Base-by-base conservation (phyloP, 495 filamentous ascomycete genomes). In the Aspergillus bridgeri region DNA sequence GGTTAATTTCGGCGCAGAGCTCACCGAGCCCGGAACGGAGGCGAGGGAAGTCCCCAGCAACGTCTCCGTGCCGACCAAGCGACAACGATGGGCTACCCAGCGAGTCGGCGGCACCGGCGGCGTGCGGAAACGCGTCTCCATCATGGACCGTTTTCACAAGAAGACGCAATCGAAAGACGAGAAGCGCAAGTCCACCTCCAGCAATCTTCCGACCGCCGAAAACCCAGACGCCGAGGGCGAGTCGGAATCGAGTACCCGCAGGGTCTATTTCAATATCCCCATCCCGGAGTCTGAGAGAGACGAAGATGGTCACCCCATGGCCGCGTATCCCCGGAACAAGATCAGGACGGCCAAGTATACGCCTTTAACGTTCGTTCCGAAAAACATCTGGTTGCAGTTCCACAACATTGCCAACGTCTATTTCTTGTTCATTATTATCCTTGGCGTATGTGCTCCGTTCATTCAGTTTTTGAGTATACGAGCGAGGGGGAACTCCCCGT, bases 321-420 rank as follows among this genome's bases (percentile, higher is more conserved):
- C 79, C 44, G 78, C 84, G 38, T 99, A 86, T 70, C 82, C 87
- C 42, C 80, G 94, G 56, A 99, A 99, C 79, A 99, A 99, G 77
- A 96, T 99, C 67, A 83, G 95, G 42, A 99, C 95, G 3, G 89
- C 95, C 51, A 98, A 97, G 70, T 99, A 97, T 72, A 98, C 95
- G 4, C 86, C 95, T 15, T 74, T 99, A 52, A 95, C 89, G 61
- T 99, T 99, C 76, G 73, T 98, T n/a, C 95, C 95, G 9, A 97
- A 98, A 75, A 96, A 99, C 71, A 69, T 98, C 54, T 99, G 86
- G 82, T 87, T 94, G 57, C 95, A 99, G 71, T 98, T 99, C 69
- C 92, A 98, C 75, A 98, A 98, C 71, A 90, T 99, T 62, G 95
- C 95, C 53, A 99, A 98, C 72, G 86, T 98, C 42, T 99, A 96